Base-by-base conservation (phyloP, 108 stramenopile genomes). In the Skeletonema tropicum region DNA sequence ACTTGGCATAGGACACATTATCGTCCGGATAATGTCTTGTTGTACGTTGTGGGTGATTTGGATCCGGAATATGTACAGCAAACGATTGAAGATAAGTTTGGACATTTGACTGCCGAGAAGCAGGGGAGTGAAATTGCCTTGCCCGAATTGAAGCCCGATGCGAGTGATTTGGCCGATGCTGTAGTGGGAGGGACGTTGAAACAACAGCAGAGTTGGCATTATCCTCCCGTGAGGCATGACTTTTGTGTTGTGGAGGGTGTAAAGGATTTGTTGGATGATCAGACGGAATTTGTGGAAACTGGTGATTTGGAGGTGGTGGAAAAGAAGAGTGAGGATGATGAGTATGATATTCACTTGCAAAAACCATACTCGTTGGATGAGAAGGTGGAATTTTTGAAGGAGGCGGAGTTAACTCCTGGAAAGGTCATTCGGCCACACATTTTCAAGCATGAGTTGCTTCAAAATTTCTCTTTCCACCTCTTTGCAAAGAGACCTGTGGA, bases 1-100 rank as follows among this genome's bases (percentile, higher is more conserved):
- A 89, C 93, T n/a, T 98, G 95, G 94, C 97, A 99, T 86, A 65
- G 95, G 60, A 95, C 91, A 64, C 97, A 98, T 80, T 99, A 99
- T 79, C 94, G 97, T 55, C 98, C 98, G 31, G 97, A 98, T 75
- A 99, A 99, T 77, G 97, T 97, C n/a, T 68, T 98, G 41, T 81
- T 99, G 74, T 99, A 98, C 76, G 70, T 97, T 60, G 97, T 99
- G 48, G 98, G 98, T 12, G 98, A 99, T 75, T 75, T 99, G 59
- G 89, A 97, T 69, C 83, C 92, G 12, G 83, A 76, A 3, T 86
- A 92, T 49, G 94, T 94, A 2, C 92, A 96, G 73, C 70, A 82
- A 46, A 72, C 85, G 33, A 96, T 99, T 57, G 81, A 80, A 26
- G 89, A 95, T 42, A 94, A 94, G 76, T 98, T 98, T 82, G 97